These are phyloP conservation scores for Pueraria montana DNA, from an alignment of 306 rosid genomes.

Conservation along the genomic window DNA sequence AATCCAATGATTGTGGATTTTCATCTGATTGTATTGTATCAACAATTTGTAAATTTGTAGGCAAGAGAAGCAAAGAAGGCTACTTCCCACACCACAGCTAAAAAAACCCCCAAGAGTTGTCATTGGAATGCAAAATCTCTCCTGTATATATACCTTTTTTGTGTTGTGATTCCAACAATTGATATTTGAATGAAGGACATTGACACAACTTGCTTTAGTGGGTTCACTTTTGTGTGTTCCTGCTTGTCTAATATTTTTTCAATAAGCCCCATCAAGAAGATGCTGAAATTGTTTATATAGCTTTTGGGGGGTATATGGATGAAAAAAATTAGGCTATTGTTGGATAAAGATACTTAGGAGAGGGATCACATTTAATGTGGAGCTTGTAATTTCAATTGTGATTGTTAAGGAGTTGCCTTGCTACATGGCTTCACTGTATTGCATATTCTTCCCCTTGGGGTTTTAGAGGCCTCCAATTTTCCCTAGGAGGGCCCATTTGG, in stretches of 20 bases:
- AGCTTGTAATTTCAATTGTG: slow-evolving; percentile 53
- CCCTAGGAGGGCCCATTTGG: slow-evolving; percentile 30
- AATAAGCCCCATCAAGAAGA: slow-evolving; percentile 57
- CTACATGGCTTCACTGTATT: slow-evolving; percentile 9
- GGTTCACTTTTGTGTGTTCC: slow-evolving; percentile 13
- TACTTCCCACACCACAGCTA: slow-evolving; percentile 19
- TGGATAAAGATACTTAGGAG: slow-evolving; percentile 9
- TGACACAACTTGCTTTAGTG: neutral
- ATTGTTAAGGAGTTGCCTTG: slow-evolving; percentile 43
- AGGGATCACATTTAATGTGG: slow-evolving; percentile 27
- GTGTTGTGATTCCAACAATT: slow-evolving; percentile 51
- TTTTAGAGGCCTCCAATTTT: slow-evolving; percentile 43
- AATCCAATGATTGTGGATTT: slow-evolving; percentile 61
- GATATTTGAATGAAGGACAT: slow-evolving; percentile 54
- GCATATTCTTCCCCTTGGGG: slow-evolving; percentile 45
- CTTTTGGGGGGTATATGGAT: neutral
- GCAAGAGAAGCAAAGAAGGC: slow-evolving; percentile 28
- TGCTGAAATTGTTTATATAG: slow-evolving; percentile 4
- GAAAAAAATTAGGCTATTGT: neutral
- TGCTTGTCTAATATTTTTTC: slow-evolving; percentile 30
- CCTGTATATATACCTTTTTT: slow-evolving; percentile 45
- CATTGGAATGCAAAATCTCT: slow-evolving; percentile 44
- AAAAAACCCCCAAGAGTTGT: slow-evolving; percentile 20
- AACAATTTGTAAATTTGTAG: slow-evolving; percentile 43
- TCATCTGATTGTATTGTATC: neutral